These are phyloP conservation scores for Hemisphaericaspora xylanilytica DNA, from an alignment of 1,139 yeast species.

Conservation along the genomic window DNA sequence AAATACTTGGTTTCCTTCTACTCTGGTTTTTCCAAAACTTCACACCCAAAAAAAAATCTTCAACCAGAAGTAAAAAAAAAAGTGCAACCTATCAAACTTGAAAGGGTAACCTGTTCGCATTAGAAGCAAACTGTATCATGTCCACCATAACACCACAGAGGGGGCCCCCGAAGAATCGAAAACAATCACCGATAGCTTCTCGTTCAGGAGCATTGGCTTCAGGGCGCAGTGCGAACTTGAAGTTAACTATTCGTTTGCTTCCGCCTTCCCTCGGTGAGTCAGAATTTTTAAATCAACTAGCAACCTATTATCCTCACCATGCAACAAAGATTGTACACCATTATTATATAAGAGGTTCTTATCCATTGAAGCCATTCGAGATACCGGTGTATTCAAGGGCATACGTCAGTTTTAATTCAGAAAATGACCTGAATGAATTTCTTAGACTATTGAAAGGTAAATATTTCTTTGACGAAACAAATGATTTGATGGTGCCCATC, in stretches of 20 bases:
- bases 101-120: too few species aligned
- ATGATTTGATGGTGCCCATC: constrained; percentile 25
- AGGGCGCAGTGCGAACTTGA: constrained; percentile 10
- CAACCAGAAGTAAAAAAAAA: background rate
- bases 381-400: constrained; percentile 29
- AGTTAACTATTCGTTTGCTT: constrained; percentile 19
- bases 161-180: background rate
- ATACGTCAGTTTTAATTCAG: constrained; percentile 23
- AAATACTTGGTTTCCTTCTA: background rate
- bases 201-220: background rate
- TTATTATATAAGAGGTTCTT: constrained; percentile 21
- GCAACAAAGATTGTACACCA: constrained; percentile 13
- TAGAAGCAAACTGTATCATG: too few species aligned
- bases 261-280: constrained; percentile 21
- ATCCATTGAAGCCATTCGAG: constrained; percentile 23
- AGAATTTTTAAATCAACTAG: constrained; percentile 19
- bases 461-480: constrained; percentile 22
- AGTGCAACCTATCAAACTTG: too few species aligned
- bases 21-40: too few species aligned
- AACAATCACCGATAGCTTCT: background rate
- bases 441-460: constrained; percentile 17
- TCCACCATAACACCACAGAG: constrained; percentile 13
- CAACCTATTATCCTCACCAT: constrained; percentile 14
- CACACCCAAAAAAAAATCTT: too few species aligned
- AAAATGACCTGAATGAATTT: constrained; percentile 16